These are phyloP conservation scores for Trametes gibbosa DNA, from an alignment of 768 basidiomycete genomes.

Conservation along the genomic window DNA sequence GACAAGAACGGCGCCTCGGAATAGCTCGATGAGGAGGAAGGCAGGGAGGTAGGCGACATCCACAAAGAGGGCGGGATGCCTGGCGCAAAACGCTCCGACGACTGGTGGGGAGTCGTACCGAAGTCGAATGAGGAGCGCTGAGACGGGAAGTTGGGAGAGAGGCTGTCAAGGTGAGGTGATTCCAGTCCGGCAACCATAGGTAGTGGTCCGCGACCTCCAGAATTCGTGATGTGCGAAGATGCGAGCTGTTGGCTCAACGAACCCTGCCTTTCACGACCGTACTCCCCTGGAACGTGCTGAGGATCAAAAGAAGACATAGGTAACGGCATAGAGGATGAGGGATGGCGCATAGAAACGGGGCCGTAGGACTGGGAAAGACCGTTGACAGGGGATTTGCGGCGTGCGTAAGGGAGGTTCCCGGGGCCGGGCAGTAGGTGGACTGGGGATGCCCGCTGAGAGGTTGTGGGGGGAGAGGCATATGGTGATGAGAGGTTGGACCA, in stretches of 20 bases:
- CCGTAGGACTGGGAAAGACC: constrained; percentile 35
- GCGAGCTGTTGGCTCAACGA: constrained; percentile 21
- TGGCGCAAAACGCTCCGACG: constrained; percentile 49
- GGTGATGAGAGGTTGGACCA: constrained; percentile 28
- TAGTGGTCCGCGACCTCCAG: constrained; percentile 7
- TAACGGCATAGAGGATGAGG: constrained; percentile 19
- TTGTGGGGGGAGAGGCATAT: constrained; percentile 23
- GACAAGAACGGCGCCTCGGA: constrained; percentile 26
- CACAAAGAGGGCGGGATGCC: constrained; percentile 75
- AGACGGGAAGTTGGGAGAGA: constrained; percentile 19
- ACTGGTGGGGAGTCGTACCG: constrained; percentile 22
- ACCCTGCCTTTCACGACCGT: constrained; percentile 21
- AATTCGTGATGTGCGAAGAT: constrained; percentile 10
- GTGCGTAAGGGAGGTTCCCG: constrained; percentile 21
- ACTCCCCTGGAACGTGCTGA: constrained; percentile 15
- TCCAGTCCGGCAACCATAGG: constrained; percentile 16
- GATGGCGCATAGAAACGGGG: constrained; percentile 19
- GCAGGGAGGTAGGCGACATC: constrained; percentile 71
- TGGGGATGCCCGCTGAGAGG: constrained; percentile 60
- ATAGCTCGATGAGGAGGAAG: constrained; percentile 40
- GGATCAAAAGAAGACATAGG: constrained; percentile 18
- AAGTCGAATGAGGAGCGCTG: constrained; percentile 28
- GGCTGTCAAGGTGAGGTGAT: constrained; percentile 16
- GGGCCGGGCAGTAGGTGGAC: constrained; percentile 45
- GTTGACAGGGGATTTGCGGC: constrained; percentile 31